Base-by-base conservation (phyloP, 2,329 filamentous ascomycete species). In the Penicillium sp. region DNA sequence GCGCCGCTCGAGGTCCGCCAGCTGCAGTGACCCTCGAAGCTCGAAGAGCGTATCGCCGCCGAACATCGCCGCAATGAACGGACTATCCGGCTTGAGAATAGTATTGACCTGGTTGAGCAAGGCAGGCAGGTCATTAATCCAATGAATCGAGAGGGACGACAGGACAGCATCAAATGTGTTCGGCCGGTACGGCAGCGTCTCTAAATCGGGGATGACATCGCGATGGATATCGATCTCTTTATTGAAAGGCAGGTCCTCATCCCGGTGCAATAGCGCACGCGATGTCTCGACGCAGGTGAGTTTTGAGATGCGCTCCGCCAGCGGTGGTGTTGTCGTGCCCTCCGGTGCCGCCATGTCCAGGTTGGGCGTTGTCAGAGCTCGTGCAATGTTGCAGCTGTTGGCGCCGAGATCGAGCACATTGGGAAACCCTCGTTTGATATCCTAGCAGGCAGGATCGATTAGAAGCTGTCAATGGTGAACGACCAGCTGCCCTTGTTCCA, bases 1-100 rank as follows among this genome's bases (percentile, higher is more conserved):
- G 14, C 86, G 77, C 11, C 91, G 78, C 59, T 98, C 93, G 57
- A 87, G 80, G 64, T 96, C 90, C 3, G 93, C 91, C 2, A 98
- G 77, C 68, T 98, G 93, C 10, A 98, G 74, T 21, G 89, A 93
- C 0, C 91, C 94, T 21, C 93, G 86, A 38, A 98, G 77, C 72
- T 98, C 93, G 62, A 84, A 98, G 1, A 98, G 76, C 6, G 87
- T 91, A 65, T 98, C 93, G 0, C 93, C 93, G 40, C 93, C 93
- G 45, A 95, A 83, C 90, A 98, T 98, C 51, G 91, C 91, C 10
- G 86, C 91, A 32, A 98, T 83, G 60, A 98, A 95, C 1, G 94
- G 89, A 41, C 79, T 78, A 64, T 98, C 93, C 0, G 91, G 89
- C 67, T 94, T 94, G 17, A 98, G 77, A 21, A 94, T 73, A 50